A percentile compares a stretch with the other conserved stretches of the same genome.
phyloP scores from a whole-genome alignment of 768 basidiomycete genomes.

The Tremella yokohamensis region DNA sequence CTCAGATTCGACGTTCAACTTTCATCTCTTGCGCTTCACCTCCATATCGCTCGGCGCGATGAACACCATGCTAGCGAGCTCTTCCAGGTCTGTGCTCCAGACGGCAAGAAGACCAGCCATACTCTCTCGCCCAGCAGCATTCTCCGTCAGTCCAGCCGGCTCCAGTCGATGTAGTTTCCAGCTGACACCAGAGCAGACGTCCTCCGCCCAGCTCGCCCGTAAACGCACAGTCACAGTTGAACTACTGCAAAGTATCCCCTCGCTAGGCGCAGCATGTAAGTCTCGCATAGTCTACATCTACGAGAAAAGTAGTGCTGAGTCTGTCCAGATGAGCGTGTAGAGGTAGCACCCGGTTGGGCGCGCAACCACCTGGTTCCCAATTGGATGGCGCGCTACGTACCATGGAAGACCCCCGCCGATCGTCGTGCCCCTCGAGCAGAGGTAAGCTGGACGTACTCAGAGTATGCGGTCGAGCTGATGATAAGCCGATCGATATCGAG shows the following conservation, averaged over 20 bases:
- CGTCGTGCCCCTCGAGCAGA: neutral
- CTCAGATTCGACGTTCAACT: constrained; percentile 3
- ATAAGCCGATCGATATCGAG: too few relatives aligned
- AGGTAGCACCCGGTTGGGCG: constrained; percentile 35
- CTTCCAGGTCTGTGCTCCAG: neutral
- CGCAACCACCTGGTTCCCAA: constrained; percentile 33
- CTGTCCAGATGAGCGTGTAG: constrained; percentile 25
- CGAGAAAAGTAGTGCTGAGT: neutral
- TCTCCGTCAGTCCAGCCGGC: neutral
- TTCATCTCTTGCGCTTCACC: neutral
- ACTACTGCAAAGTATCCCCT: constrained; percentile 32
- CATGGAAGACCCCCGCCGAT: neutral
- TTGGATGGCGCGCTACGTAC: constrained; percentile 29
- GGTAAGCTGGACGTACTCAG: neutral
- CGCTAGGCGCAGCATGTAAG: constrained; percentile 31
- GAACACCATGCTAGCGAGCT: too few relatives aligned
- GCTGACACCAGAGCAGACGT: neutral
- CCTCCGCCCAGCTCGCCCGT: constrained; percentile 13
- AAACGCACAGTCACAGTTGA: constrained; percentile 29
- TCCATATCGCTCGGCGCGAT: neutral
- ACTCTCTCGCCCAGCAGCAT: neutral
- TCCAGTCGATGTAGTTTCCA: neutral
- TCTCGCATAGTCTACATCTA: neutral
- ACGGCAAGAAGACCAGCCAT: neutral
- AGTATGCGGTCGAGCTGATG: neutral